These are phyloP conservation scores for Psilocybe sp. DNA, from an alignment of 768 basidiomycete species.

Conservation along the genomic window DNA sequence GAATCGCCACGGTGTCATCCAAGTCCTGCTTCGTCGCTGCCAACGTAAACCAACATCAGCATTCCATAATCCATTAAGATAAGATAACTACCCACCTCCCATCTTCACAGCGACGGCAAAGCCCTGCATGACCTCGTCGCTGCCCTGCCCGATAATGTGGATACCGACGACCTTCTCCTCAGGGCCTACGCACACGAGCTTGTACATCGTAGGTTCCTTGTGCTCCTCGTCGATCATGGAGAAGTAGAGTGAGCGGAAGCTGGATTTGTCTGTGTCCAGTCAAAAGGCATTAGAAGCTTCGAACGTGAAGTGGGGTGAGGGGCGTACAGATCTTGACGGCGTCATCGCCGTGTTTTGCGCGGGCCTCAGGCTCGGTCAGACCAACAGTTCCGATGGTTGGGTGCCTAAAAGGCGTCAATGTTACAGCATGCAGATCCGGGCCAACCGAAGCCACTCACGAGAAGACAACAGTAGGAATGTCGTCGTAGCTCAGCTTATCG, in stretches of 20 bases:
- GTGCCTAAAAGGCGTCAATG: constrained; percentile 50
- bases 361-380: constrained; percentile 88
- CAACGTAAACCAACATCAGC: no score
- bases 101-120: constrained; percentile 98
- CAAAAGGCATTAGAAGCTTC: background rate
- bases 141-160: constrained; percentile 88
- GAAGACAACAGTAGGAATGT: constrained; percentile 96
- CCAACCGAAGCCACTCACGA: constrained; percentile 56
- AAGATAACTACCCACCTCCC: constrained; percentile 67
- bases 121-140: constrained; percentile 94
- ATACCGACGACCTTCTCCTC: constrained; percentile 97
- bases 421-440: no score
- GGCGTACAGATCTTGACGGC: constrained; percentile 87
- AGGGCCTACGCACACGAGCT: constrained; percentile 80
- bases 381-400: constrained; percentile 96
- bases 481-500: constrained; percentile 83
- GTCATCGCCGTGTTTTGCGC: constrained; percentile 82
- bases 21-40: constrained; percentile 75
- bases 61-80: no score
- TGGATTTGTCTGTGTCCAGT: constrained; percentile 59
- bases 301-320: no score
- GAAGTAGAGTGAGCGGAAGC: constrained; percentile 86
- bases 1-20: constrained; percentile 89
- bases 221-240: constrained; percentile 86
- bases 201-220: constrained; percentile 95